Conservation (phyloP, 805 yeast genomes). For the Torulaspora quercuum region DNA sequence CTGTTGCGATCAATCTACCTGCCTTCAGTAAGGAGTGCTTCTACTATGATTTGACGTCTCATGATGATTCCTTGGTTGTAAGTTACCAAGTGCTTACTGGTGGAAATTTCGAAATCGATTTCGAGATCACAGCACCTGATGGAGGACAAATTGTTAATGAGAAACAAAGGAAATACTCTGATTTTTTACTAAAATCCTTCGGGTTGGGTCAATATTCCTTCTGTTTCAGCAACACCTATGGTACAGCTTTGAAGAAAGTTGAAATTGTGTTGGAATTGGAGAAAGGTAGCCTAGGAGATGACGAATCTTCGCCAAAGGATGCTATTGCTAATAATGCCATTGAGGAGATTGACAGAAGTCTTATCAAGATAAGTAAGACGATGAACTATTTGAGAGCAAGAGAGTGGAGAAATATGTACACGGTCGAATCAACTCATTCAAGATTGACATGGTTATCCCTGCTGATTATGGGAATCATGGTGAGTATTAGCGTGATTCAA, state of each 20-base stretch:
- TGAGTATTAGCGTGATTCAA: constrained; percentile 71
- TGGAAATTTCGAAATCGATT: constrained; percentile 65
- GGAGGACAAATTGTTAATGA: constrained; percentile 48
- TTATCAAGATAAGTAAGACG: constrained; percentile 55
- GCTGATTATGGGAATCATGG: constrained; percentile 67
- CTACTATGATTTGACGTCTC: constrained; percentile 37
- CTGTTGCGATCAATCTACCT: constrained; percentile 38
- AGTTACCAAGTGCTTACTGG: constrained; percentile 58
- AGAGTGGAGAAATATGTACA: constrained; percentile 93
- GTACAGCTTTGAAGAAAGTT: constrained; percentile 60
- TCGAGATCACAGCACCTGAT: constrained; percentile 54
- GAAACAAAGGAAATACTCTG: constrained; percentile 60
- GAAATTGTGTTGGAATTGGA: constrained; percentile 59
- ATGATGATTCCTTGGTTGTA: constrained; percentile 41
- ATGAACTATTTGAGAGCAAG: constrained; percentile 90
- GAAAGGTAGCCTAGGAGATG: constrained; percentile 32
- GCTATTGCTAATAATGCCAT: constrained; percentile 52
- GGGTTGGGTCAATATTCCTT: constrained; percentile 60
- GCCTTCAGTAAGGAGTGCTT: constrained; percentile 46
- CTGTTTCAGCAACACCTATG: constrained; percentile 62
- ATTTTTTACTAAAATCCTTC: constrained; percentile 55
- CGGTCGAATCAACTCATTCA: constrained; percentile 74
- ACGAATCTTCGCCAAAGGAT: constrained; percentile 48
- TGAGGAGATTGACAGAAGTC: constrained; percentile 55
- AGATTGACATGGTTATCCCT: constrained; percentile 76